Conservation (phyloP, 1,139 yeast species). For the Saccharomycopsis hybrid region DNA sequence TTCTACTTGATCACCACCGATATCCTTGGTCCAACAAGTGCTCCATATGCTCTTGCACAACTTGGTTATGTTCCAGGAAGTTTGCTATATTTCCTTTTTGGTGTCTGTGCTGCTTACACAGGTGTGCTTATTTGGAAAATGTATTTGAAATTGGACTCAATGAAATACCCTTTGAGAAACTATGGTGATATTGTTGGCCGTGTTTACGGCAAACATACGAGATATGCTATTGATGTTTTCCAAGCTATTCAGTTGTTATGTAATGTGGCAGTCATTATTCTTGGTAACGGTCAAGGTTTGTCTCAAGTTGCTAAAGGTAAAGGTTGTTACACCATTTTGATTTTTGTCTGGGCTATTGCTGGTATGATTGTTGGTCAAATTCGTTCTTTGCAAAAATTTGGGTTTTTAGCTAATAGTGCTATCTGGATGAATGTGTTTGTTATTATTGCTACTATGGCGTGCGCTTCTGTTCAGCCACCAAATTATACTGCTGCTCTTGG, state of each 20-base stretch:
- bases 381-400: constrained; percentile 33
- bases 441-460: constrained; percentile 37
- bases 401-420: constrained; percentile 38
- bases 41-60: constrained; percentile 38
- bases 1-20: constrained; percentile 42
- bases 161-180: constrained; percentile 36
- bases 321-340: constrained; percentile 35
- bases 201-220: constrained; percentile 30
- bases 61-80: constrained; percentile 40
- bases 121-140: constrained; percentile 31
- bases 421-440: constrained; percentile 40
- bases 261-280: constrained; percentile 36
- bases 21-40: constrained; percentile 39
- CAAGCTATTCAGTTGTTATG: constrained; percentile 37
- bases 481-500: constrained; percentile 31
- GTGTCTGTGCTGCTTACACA: constrained; percentile 36
- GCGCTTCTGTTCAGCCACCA: constrained; percentile 32
- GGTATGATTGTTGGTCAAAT: constrained; percentile 41
- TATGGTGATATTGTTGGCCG: constrained; percentile 39
- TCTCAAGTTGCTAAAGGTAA: constrained; percentile 35
- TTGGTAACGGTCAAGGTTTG: constrained; percentile 37
- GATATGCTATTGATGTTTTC: constrained; percentile 31
- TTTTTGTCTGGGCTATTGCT: constrained; percentile 36
- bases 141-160: constrained; percentile 33
- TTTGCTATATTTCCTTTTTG: constrained; percentile 34